A percentile compares a stretch with the other conserved stretches of the same genome.
Evolutionary conservation across 805 yeast species (phyloP).

Genomic region (Myxozyma kluyveri): DNA sequence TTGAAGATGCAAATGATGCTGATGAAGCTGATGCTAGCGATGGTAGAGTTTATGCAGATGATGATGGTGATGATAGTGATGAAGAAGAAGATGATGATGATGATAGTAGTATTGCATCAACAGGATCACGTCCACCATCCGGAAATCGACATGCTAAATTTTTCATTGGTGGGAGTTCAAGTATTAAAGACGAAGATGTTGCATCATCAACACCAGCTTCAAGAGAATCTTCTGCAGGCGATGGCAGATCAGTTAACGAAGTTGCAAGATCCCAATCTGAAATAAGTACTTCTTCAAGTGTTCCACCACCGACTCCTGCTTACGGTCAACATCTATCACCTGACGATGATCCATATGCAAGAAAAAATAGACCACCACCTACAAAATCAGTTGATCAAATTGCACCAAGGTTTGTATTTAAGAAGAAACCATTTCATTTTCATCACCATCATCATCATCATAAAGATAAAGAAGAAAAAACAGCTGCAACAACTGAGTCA

Average conservation of each 20-base stretch:
- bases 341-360: conserved; percentile 39
- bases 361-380: conserved; percentile 35
- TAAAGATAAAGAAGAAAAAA: neutral
- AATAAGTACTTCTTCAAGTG: neutral
- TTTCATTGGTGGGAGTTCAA: conserved; percentile 14
- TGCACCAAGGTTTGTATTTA: conserved; percentile 40
- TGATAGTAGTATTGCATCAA: neutral
- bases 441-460: conserved; percentile 14
- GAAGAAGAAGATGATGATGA: conserved; percentile 8
- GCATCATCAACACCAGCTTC: conserved; percentile 26
- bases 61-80: conserved; percentile 12
- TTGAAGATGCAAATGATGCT: conserved; percentile 1
- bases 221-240: conserved; percentile 14
- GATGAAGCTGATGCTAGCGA: conserved; percentile 1
- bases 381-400: conserved; percentile 33
- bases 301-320: too few species aligned
- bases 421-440: conserved; percentile 26
- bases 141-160: conserved; percentile 12
- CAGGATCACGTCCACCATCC: neutral
- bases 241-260: neutral
- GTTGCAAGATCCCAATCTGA: neutral
- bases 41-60: conserved; percentile 2
- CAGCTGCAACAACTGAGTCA: neutral
- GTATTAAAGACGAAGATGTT: conserved; percentile 6
- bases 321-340: conserved; percentile 20